These are phyloP conservation scores for Schizopora paradoxa DNA, from an alignment of 1,284 basidiomycete species.

Conservation along the genomic window DNA sequence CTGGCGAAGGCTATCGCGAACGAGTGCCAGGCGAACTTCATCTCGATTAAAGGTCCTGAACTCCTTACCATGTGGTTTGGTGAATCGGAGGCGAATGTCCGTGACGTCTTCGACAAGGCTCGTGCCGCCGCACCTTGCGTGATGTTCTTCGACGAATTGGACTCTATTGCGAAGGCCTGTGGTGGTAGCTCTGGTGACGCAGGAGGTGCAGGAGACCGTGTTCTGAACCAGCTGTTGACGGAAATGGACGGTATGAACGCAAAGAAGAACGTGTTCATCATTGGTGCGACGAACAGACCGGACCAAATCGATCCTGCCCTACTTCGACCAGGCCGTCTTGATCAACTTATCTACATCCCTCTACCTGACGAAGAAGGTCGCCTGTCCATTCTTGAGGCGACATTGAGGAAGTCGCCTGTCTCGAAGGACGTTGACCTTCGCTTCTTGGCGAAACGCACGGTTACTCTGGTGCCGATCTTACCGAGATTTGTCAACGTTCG, in stretches of 20 bases:
- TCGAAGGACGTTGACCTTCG: constrained; percentile 79
- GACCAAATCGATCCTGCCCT: constrained; percentile 98
- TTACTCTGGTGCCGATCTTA: constrained; percentile 98
- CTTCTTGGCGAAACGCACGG: constrained; percentile 94
- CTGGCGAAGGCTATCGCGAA: constrained; percentile 98
- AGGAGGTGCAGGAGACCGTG: constrained; percentile 95
- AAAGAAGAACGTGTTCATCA: constrained; percentile 99
- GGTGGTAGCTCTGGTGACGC: constrained; percentile 81
- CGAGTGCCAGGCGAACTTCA: constrained; percentile 99
- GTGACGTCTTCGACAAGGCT: constrained; percentile 99
- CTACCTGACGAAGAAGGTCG: constrained; percentile 92
- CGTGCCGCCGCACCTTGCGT: constrained; percentile 98
- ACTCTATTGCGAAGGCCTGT: constrained; percentile 97
- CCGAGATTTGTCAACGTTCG: constrained; percentile 97
- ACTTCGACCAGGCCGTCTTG: constrained; percentile 96
- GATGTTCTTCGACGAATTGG: constrained; percentile 99
- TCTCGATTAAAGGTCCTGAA: constrained; percentile 96
- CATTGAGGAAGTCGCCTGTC: constrained; percentile 90
- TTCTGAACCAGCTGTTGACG: constrained; percentile 94
- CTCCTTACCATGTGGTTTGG: constrained; percentile 99
- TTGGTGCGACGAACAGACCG: constrained; percentile 98
- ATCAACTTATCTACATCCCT: constrained; percentile 91
- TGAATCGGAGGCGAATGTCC: constrained; percentile 99
- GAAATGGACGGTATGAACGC: constrained; percentile 99
- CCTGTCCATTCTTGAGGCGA: constrained; percentile 86